Evolutionary conservation across 768 basidiomycete genomes (phyloP), one percentile per base, ranked within the genome.

Genomic region (Xanthoconium purpureum): DNA sequence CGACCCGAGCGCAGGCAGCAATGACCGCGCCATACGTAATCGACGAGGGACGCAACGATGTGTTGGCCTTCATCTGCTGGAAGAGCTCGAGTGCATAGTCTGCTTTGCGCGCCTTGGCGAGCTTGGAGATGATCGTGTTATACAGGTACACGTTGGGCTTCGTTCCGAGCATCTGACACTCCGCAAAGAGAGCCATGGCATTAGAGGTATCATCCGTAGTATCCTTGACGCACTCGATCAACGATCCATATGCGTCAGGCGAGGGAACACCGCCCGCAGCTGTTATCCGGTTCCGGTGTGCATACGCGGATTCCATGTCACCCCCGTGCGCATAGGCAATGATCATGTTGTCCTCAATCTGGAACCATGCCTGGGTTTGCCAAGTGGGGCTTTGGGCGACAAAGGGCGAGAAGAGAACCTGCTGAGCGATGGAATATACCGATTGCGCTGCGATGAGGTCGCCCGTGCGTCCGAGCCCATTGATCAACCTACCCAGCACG

Each of bases 11-110:
- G 71, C 94, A 97, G 1, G 95, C 96, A 47, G 87, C 84, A 62
- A 99, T 96, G 56, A 98, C 81, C 8, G 96, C 90, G 11, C 95
- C 96, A 64, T 94, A 99, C 0, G 96, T 97, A 59, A 98, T 94
- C 7, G 91, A 89, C 7, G 88, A 84, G 0, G 93, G 89, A 1
- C 65, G 63, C 18, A 94, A 61, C 9, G 80, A 76, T 9, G 62
- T 57, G 18, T 69, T 72, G 6, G 75, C 73, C 75, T 91, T 91
- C 93, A 98, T 95, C 65, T 85, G 78, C 49, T 85, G 80, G 81
- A 98, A 99, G 59, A 98, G 75, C 58, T 88, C 85, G 52, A 99
- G 73, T 0, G 94, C 94, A 47, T 84, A 78, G 60, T 97, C 94
- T 0, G 94, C 92, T 73, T 96, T 96, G 62, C 97, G 83, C 4